Conservation (phyloP, 305 asterid genomes). For the Solanum hybrid region DNA sequence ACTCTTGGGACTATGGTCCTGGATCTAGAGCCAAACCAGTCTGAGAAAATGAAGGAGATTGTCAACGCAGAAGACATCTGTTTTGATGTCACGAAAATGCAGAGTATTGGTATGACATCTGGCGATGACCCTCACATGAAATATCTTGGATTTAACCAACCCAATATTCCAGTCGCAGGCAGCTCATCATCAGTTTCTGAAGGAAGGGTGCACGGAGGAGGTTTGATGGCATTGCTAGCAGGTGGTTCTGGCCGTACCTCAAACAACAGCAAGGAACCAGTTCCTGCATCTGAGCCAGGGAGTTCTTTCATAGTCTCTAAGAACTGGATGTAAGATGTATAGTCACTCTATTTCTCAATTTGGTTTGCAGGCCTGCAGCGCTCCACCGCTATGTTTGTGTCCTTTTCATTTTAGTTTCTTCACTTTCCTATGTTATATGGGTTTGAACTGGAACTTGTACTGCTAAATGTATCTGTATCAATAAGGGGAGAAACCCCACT, state of each 20-base stretch:
- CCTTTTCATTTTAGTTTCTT: neutral
- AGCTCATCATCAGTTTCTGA: slow-evolving; percentile 41
- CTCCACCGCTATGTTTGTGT: neutral
- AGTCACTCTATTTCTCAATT: neutral
- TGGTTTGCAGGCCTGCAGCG: neutral
- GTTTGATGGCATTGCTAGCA: slow-evolving; percentile 54
- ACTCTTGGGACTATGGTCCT: slow-evolving; percentile 41
- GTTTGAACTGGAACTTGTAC: slow-evolving; percentile 8
- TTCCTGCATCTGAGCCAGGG: slow-evolving; percentile 31
- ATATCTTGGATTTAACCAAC: slow-evolving; percentile 15
- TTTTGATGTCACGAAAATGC: slow-evolving; percentile 24
- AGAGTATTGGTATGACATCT: slow-evolving; percentile 20
- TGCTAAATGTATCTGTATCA: slow-evolving; percentile 20
- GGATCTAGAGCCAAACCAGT: slow-evolving; percentile 22
- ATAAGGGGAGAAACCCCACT: slow-evolving; percentile 25
- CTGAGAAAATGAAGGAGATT: slow-evolving; percentile 27
- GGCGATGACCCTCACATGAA: slow-evolving; percentile 22
- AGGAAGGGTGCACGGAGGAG: slow-evolving; percentile 96
- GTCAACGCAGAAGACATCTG: slow-evolving; percentile 24
- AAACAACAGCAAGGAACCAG: slow-evolving; percentile 21
- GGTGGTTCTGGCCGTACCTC: slow-evolving; percentile 28
- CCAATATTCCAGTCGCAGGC: slow-evolving; percentile 21
- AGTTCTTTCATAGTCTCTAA: slow-evolving; percentile 33
- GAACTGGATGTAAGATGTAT: slow-evolving; percentile 45
- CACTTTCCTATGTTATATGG: slow-evolving; percentile 3